Base-by-base conservation (phyloP, 2,329 filamentous ascomycete species). In the Aspergillus uvarum region DNA sequence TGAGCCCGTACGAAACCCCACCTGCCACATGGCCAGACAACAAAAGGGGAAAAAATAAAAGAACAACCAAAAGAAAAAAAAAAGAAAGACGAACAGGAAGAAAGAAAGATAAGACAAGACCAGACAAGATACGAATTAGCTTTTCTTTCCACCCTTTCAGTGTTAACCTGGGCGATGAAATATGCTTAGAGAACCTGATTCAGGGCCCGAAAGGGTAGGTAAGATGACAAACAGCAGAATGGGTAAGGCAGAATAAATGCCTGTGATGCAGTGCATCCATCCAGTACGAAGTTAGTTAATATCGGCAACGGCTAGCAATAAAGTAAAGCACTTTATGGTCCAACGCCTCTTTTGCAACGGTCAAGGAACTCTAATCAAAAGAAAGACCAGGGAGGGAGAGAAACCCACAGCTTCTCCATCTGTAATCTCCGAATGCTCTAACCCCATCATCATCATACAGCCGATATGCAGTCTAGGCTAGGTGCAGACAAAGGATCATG, bases 1-100 rank as follows among this genome's bases (percentile, higher is more conserved):
- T 69, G 65, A 72, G 69, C 68, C 72, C 72, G 68, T 69, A 67
- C 56, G 60, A 64, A 67, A 70, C 70, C 65, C 69, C 69, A 71
- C 68, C 68, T 56, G 65, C 70, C 69, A 71, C 67, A 69, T 71
- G 69, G 68, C 59, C 61, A 58, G 60, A 61, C 59, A 65, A 59
- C 16, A 19, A 19, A 19, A 19, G 16, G 16, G 32, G 14, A 16
- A 29, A 26, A 26, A 26, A 29, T 7, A 29, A 29, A 29, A 29
- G 26, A 8, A 29, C 26, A 29, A 29, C 7, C 8, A 29, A 29
- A 29, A 29, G 26, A 29, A 6, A 29, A 8, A 10, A 8, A 8
- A 29, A 29, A 29, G 26, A 29, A 10, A 29, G 26, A 29, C 3
- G 8, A 29, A 3, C 26, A 10, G 26, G 8, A 10, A 29, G 26